Evolutionary conservation across 495 filamentous ascomycete genomes (phyloP).

Genomic region (Aspergillus haitiensis): DNA sequence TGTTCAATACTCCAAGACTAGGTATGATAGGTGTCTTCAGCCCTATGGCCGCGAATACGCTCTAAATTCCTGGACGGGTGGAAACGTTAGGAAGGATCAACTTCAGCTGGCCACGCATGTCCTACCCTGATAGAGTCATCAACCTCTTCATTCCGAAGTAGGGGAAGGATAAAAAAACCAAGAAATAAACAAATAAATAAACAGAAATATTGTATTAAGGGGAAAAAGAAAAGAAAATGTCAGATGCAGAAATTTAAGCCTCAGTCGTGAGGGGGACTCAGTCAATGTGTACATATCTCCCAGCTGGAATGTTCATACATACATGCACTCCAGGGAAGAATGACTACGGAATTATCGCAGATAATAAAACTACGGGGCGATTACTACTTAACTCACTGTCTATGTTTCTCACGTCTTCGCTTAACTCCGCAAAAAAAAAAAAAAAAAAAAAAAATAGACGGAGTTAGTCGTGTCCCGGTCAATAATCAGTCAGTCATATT

Average conservation of each 20-base stretch:
- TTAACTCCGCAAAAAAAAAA: conserved; percentile 1
- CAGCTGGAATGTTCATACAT: conserved; percentile 12
- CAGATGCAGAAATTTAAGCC: conserved; percentile 14
- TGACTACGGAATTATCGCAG: conserved; percentile 3
- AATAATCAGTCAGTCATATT: neutral
- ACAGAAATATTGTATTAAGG: neutral
- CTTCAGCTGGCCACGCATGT: too few relatives aligned
- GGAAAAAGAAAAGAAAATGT: neutral
- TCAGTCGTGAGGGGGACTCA: neutral
- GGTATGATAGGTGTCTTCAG: too few relatives aligned
- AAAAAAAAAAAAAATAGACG: neutral
- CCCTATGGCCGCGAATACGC: too few relatives aligned
- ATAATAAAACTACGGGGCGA: neutral
- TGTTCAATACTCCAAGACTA: too few relatives aligned
- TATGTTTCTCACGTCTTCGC: neutral
- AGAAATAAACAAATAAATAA: neutral
- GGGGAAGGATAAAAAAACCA: too few relatives aligned
- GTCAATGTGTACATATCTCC: neutral
- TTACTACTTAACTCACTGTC: too few relatives aligned
- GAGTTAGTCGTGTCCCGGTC: neutral
- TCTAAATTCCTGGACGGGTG: too few relatives aligned
- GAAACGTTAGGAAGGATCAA: too few relatives aligned
- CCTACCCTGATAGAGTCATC: too few relatives aligned
- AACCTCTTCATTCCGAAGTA: too few relatives aligned
- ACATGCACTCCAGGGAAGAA: conserved; percentile 7